Evolutionary conservation across 2,329 filamentous ascomycete genomes (phyloP), one percentile per base, ranked within the genome.

Genomic region (Torrubiella hemipterigena): DNA sequence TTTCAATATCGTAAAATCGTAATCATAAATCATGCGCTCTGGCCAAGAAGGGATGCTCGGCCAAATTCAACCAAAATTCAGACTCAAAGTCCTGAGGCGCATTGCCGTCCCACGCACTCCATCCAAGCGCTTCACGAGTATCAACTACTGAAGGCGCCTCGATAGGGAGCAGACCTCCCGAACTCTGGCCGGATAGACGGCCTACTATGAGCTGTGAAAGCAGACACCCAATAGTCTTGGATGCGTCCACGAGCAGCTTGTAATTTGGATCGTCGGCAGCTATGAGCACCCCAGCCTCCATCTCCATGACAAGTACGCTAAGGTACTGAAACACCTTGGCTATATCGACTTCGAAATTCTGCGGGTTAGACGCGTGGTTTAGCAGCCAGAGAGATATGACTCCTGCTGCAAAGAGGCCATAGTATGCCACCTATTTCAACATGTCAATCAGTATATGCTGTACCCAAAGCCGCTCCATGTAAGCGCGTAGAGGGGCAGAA

Each of bases 241-340:
- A 36, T 3, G 41, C 41, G n/a, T 38, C 32, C 6, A 37, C 29
- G 5, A 43, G 34, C 14, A 43, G 40, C 14, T 39, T 39, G 18
- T 40, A 43, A 27, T 42, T 42, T 11, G 41, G 36, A 16, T 43
- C 41, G n/a, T 40, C 40, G 4, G 34, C 26, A 12, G 34, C 23
- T 14, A 42, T 34, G 22, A 40, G 25, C 4, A 38, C 38, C 7
- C 41, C 41, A 7, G 30, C 27, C 13, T 40, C 37, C 17, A 43
- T 36, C 30, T 43, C 41, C n/a, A 37, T 33, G 16, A 39, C 38
- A 5, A 43, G 30, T 4, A 43, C 35, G 12, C 31, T 36, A 1
- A 43, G 33, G 27, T 38, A 36, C 27, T 39, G 41, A 12, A 43
- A 31, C 9, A 42, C 31, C 5, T 30, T 38, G 11, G 36, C 33